Evolutionary conservation across 163 green algal genomes (phyloP), one percentile per base, ranked within the genome.

Genomic region (Prototheca stagnorum): DNA sequence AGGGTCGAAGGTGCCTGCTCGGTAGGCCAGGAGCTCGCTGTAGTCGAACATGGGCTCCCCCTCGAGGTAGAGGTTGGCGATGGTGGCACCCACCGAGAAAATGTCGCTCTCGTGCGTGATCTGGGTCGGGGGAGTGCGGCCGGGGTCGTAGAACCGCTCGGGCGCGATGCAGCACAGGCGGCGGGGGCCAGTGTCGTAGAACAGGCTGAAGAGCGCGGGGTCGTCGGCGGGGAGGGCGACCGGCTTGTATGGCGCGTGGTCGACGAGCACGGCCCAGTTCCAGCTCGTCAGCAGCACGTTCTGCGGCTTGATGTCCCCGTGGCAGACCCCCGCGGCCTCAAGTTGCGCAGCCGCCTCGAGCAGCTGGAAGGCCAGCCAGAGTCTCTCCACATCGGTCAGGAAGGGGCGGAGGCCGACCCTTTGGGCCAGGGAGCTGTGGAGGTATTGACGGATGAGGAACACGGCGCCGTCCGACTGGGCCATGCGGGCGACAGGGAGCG

Each of bases 171-270:
- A 96, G 59, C 87, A 96, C 22, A 82, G 76, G 35, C 88, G 62
- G 17, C 81, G 62, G n/a, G 84, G 73, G 20, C 71, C 78, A 1
- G 82, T 91, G 73, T 97, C 88, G 61, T 96, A 98, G 70, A 87
- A 97, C 59, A 92, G 95, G 5, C 81, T 93, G 49, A 94, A 98
- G 64, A 93, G 83, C 14, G 85, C 81, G 14, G 88, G 86, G 65
- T 97, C 94, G 65, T 97, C 88, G 5, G 70, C 76, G 2, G 84
- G 88, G 34, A 98, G 62, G 41, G 68, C 63, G 15, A 65, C 70
- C 7, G 89, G 89, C 59, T 98, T 98, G 66, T 89, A 93, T 23
- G 75, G 68, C 3, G 86, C 81, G 54, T 88, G 93, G 69, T 98
- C 89, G 8, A 72, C 54, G 22, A 98, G 69, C 44, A 82, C 86